phyloP scores from a whole-genome alignment of 352 stramenopile species.

The Halophytophthora polymorphica region DNA sequence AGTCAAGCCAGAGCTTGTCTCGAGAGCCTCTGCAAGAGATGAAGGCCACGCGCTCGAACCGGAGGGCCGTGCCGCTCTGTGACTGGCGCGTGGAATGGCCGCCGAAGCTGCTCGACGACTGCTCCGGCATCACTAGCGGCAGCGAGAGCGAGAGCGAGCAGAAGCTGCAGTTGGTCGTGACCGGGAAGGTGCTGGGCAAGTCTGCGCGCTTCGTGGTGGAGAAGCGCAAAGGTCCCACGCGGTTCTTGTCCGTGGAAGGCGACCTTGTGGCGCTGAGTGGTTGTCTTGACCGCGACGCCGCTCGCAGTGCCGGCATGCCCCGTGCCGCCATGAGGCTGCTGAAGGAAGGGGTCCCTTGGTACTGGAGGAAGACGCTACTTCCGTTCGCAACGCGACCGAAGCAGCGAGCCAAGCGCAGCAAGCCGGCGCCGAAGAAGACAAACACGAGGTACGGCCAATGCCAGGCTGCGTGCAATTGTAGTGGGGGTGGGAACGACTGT shows the following conservation, averaged over 20 bases:
- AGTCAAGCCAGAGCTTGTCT: too few relatives aligned
- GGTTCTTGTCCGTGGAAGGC: conserved; percentile 41
- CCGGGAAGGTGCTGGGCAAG: conserved; percentile 26
- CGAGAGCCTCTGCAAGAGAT: too few relatives aligned
- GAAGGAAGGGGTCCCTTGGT: conserved; percentile 47
- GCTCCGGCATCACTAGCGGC: background rate
- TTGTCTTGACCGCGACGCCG: conserved; percentile 34
- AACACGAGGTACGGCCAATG: background rate
- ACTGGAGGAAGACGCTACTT: conserved; percentile 32
- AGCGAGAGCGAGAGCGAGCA: background rate
- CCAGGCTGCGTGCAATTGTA: too few relatives aligned
- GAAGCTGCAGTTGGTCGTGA: conserved; percentile 32
- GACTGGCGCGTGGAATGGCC: conserved; percentile 37
- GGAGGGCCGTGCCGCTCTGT: conserved; percentile 17
- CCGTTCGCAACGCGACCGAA: conserved; percentile 19
- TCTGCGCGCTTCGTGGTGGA: conserved; percentile 29
- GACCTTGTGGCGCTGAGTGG: conserved; percentile 44
- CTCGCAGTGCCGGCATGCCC: conserved; percentile 32
- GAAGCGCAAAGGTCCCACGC: conserved; percentile 32
- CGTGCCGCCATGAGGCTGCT: conserved; percentile 42
- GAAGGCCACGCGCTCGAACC: background rate
- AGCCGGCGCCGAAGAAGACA: conserved; percentile 4
- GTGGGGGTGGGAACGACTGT: background rate
- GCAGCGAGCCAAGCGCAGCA: background rate
- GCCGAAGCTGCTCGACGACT: conserved; percentile 1